These are phyloP conservation scores for Cyberlindnera euphorbiae DNA, from an alignment of 805 yeast genomes.

Conservation along the genomic window DNA sequence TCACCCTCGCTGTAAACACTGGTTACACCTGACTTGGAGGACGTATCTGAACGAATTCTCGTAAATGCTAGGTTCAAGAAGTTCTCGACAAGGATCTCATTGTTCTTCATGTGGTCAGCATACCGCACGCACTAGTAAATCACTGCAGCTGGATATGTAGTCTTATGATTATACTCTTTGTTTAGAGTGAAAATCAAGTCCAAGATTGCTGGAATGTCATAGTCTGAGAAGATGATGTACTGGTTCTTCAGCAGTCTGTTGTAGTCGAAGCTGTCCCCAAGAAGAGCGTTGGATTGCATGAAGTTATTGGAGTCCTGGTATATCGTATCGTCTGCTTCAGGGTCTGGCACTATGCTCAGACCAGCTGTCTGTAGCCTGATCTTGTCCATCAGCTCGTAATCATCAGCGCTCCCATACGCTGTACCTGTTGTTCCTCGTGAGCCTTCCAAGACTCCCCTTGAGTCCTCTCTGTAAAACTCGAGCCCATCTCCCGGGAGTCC, in stretches of 20 bases:
- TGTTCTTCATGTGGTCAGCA: constrained; percentile 53
- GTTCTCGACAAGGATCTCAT: constrained; percentile 50
- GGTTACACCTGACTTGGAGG: constrained; percentile 57
- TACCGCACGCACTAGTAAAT: constrained; percentile 68
- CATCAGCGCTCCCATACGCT: neutral
- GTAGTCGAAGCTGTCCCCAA: constrained; percentile 45
- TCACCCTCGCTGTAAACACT: constrained; percentile 46
- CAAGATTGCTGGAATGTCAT: constrained; percentile 69
- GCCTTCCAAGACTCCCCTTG: constrained; percentile 3
- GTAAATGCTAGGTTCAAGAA: constrained; percentile 57
- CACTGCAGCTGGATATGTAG: constrained; percentile 60
- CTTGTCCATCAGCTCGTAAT: constrained; percentile 28
- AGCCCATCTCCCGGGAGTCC: neutral
- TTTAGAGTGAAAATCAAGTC: constrained; percentile 56
- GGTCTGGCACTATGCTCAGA: constrained; percentile 13
- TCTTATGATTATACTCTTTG: constrained; percentile 42
- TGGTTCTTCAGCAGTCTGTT: constrained; percentile 51
- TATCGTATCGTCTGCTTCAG: constrained; percentile 19
- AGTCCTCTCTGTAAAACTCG: constrained; percentile 18
- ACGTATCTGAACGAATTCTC: constrained; percentile 53
- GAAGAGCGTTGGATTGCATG: constrained; percentile 12
- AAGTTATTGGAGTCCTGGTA: constrained; percentile 20
- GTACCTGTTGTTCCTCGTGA: neutral
- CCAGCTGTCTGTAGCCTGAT: constrained; percentile 38
- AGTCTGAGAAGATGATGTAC: constrained; percentile 57